Conservation (phyloP, 2,329 filamentous ascomycete species). For the Lojkania enalia region DNA sequence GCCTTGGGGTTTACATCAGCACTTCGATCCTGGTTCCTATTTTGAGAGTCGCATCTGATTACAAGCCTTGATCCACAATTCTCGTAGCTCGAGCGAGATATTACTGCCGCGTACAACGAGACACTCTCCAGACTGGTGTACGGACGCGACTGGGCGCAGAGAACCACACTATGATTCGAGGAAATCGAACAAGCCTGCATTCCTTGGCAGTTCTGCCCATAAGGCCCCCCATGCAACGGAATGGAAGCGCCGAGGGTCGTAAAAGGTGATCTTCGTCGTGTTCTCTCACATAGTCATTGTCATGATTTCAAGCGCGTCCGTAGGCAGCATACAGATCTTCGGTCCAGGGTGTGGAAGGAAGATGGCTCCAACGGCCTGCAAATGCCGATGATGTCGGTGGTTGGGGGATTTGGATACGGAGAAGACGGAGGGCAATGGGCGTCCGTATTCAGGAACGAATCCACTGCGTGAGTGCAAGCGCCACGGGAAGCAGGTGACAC, state of each 20-base stretch:
- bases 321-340: background rate
- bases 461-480: no score
- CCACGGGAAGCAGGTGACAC: conserved; percentile 26
- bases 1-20: no score
- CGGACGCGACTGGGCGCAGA: conserved; percentile 10
- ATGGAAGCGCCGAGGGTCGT: background rate
- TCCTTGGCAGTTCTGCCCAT: conserved; percentile 13
- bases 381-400: background rate
- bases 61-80: no score
- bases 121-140: no score
- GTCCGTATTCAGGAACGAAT: conserved; percentile 28
- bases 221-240: background rate
- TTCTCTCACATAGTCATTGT: background rate
- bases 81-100: no score
- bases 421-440: no score
- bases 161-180: conserved; percentile 18
- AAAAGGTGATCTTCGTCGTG: background rate
- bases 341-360: background rate
- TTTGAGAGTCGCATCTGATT: no score
- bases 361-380: background rate
- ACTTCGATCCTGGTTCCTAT: no score
- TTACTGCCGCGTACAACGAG: no score
- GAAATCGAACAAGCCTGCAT: conserved; percentile 9
- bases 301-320: background rate
- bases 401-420: background rate